Conservation (phyloP, 2,329 filamentous ascomycete genomes). For the Didymella pinodella region DNA sequence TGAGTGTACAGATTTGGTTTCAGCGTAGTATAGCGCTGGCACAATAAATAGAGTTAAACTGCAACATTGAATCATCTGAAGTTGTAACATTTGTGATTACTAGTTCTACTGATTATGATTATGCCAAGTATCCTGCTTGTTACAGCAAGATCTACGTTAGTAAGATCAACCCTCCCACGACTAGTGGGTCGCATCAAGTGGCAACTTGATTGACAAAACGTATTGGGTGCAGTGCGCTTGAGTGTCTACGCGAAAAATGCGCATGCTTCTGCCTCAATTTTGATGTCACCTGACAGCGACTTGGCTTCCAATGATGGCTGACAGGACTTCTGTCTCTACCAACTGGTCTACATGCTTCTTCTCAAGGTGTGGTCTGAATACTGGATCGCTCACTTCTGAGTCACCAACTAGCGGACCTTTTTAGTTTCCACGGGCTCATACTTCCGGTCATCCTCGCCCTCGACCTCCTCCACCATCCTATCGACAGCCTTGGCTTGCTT, state of each 20-base stretch:
- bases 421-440: slow-evolving; percentile 52
- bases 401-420: slow-evolving; percentile 48
- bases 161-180: not conserved
- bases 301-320: not conserved
- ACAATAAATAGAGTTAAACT: not conserved
- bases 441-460: slow-evolving; percentile 61
- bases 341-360: not conserved
- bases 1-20: slow-evolving; percentile 25
- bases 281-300: not conserved
- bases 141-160: not conserved
- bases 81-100: not conserved
- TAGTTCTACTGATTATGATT: not conserved
- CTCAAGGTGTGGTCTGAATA: not conserved
- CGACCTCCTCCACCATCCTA: slow-evolving; percentile 75
- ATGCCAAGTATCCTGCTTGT: not conserved
- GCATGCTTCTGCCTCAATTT: not conserved
- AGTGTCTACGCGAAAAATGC: not conserved
- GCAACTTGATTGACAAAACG: not conserved
- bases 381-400: not conserved
- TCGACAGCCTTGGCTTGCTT: slow-evolving; percentile 80
- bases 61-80: not conserved
- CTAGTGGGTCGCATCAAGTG: not conserved
- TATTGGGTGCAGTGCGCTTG: not conserved
- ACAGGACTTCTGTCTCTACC: not conserved
- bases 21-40: slow-evolving; percentile 4